These are phyloP conservation scores for Aspergillus nanangensis DNA, from an alignment of 495 filamentous ascomycete species.

Conservation along the genomic window DNA sequence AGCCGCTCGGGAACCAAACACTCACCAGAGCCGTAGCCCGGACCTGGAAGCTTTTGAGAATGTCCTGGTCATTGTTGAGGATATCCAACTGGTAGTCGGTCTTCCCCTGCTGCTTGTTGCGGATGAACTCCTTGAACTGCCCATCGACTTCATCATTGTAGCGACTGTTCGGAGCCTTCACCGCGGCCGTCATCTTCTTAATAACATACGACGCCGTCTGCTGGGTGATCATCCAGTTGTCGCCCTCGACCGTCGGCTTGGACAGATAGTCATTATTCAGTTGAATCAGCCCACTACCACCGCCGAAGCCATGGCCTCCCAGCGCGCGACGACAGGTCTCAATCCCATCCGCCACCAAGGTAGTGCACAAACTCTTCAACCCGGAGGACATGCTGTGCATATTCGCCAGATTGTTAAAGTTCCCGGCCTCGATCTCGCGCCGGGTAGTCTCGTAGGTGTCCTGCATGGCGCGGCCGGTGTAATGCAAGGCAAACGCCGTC, in stretches of 20 bases:
- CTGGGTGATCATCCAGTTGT: conserved; percentile 53
- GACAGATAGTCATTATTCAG: conserved; percentile 45
- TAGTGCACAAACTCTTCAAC: conserved; percentile 47
- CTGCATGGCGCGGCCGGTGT: conserved; percentile 42
- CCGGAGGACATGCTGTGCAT: conserved; percentile 46
- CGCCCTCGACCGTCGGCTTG: conserved; percentile 48
- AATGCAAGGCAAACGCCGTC: conserved; percentile 46
- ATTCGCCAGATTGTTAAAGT: conserved; percentile 38
- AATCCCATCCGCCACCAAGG: conserved; percentile 44
- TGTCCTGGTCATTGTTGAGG: conserved; percentile 25
- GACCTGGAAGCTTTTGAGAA: conserved; percentile 38
- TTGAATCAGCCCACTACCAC: conserved; percentile 41
- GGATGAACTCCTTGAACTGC: conserved; percentile 20
- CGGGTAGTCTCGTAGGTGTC: conserved; percentile 27
- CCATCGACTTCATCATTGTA: conserved; percentile 17
- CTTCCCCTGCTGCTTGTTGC: neutral
- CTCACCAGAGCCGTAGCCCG: conserved; percentile 34
- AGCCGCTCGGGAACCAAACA: neutral
- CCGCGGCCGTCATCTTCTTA: conserved; percentile 40
- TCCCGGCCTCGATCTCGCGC: conserved; percentile 33
- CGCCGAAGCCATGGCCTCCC: conserved; percentile 48
- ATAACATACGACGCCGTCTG: conserved; percentile 45
- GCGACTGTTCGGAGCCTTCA: conserved; percentile 8
- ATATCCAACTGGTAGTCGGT: conserved; percentile 6
- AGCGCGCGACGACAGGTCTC: conserved; percentile 45